Base-by-base conservation (phyloP, 176 grass and related monocot species). In the Bolboschoenus planiculmis region DNA sequence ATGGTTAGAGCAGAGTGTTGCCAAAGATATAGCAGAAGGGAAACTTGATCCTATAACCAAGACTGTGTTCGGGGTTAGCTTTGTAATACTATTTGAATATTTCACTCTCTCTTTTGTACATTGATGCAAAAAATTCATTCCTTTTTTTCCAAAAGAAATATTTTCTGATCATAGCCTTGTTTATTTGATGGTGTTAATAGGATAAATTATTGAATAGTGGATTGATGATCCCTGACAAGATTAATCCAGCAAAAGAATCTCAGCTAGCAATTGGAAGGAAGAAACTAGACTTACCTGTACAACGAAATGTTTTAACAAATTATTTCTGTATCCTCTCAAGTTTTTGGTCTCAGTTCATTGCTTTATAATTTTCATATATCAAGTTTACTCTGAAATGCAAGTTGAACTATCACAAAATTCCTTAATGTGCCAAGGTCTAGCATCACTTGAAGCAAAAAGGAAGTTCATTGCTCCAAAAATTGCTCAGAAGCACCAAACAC, bases 261-360 rank as follows among this genome's bases (percentile, higher is more conserved):
- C 35, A 33, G 35, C 63, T 87, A 82, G 70, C 90, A 84, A 83
- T 57, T 86, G 86, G 84, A 81, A 92, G 85, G 78, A 97, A 87
- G 85, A 91, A 55, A 35, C 71, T 94, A 87, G 90, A 88, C 85
- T 88, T 97, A 81, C 95, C 95, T 56, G 88, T 97, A 62, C 95
- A 97, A 83, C 90, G 90, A 88, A 97, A 97, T 78, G 65, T 97
- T 26, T 84, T 97, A 85, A 97, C 92, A 72, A 97, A 97, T 86
- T 97, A 97, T 78, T 97, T 97, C 61, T 97, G 95, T 97, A 97
- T 97, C 95, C 95, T 88, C 40, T 86, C 65, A 90, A 84, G 5
- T 79, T 51, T 56, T 60, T 33, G 2, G 55, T 42, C 26, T 79
- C 20, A 46, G 56, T 77, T 50, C 27, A 78, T 76, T 82, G 63